A percentile compares a stretch with the other conserved stretches of the same genome.
Conservation (phyloP, 2,329 filamentous ascomycete genomes). For the Xylariaceae sp. region DNA sequence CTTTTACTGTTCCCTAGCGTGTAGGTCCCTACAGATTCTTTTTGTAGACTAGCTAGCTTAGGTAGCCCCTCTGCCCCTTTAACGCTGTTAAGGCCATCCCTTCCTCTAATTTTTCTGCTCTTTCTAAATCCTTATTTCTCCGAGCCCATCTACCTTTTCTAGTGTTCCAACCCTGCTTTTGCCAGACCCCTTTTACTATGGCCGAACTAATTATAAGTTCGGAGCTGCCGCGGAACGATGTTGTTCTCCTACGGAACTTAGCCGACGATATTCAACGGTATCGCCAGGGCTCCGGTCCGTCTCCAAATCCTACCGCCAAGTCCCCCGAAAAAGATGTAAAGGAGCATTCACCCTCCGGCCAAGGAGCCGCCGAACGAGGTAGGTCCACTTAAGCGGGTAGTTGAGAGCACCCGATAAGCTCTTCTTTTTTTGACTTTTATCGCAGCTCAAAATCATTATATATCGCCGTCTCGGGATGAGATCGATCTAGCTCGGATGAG, state of each 20-base stretch:
- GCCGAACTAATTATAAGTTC: slow-evolving; percentile 34
- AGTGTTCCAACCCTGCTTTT: not conserved
- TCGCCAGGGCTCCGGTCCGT: slow-evolving; percentile 19
- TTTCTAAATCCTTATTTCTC: not conserved
- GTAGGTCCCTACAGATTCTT: no score
- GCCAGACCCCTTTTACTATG: not conserved
- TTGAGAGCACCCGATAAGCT: no score
- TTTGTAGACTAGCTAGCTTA: no score
- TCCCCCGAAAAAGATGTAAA: slow-evolving; percentile 6
- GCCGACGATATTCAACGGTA: slow-evolving; percentile 41
- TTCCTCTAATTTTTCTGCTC: not conserved
- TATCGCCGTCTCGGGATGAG: slow-evolving; percentile 31
- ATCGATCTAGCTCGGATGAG: slow-evolving; percentile 41
- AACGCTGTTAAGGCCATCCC: not conserved
- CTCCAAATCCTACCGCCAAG: slow-evolving; percentile 7
- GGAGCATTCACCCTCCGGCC: slow-evolving; percentile 9
- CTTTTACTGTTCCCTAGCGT: not conserved
- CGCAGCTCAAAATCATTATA: slow-evolving; percentile 11
- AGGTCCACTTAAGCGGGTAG: slow-evolving; percentile 21
- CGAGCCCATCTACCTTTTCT: not conserved
- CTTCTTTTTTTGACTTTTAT: no score
- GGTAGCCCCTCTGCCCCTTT: no score
- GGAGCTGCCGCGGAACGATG: slow-evolving; percentile 46
- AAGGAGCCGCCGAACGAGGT: slow-evolving; percentile 21
- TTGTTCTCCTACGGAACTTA: slow-evolving; percentile 44